Conservation (phyloP, 306 rosid genomes). For the Senna tora region DNA sequence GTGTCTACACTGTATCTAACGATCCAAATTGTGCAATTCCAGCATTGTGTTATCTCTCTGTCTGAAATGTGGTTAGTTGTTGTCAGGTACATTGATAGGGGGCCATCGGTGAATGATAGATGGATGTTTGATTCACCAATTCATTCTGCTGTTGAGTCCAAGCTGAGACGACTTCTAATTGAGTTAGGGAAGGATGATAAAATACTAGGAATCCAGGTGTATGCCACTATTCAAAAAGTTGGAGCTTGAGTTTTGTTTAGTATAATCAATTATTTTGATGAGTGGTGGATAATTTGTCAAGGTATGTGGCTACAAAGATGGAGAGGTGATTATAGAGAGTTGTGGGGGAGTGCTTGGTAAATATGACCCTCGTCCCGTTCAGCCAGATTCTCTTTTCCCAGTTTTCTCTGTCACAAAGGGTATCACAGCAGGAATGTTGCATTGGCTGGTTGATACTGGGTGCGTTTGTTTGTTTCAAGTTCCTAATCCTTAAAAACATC, state of each 20-base stretch:
- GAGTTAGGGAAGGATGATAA: constrained; percentile 77
- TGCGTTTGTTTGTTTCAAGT: too few species aligned
- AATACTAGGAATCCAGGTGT: constrained; percentile 97
- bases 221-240: neutral
- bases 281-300: constrained; percentile 43
- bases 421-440: constrained; percentile 91
- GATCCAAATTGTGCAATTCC: too few species aligned
- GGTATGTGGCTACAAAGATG: constrained; percentile 99
- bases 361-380: constrained; percentile 99
- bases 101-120: constrained; percentile 70
- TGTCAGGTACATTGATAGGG: constrained; percentile 68
- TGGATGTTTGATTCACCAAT: constrained; percentile 84
- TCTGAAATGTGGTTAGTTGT: constrained; percentile 40
- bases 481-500: too few species aligned
- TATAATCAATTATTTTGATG: constrained; percentile 16
- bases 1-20: too few species aligned
- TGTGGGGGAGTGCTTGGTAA: constrained; percentile 96
- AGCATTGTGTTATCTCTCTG: constrained; percentile 44
- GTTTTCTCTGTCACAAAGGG: constrained; percentile 97
- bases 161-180: constrained; percentile 74
- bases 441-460: constrained; percentile 96
- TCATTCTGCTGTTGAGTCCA: constrained; percentile 80
- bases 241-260: neutral
- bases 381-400: constrained; percentile 91
- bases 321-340: constrained; percentile 90